Evolutionary conservation across 306 rosid genomes (phyloP), one percentile per base, ranked within the genome.

Genomic region (Gastrolobium villosum): DNA sequence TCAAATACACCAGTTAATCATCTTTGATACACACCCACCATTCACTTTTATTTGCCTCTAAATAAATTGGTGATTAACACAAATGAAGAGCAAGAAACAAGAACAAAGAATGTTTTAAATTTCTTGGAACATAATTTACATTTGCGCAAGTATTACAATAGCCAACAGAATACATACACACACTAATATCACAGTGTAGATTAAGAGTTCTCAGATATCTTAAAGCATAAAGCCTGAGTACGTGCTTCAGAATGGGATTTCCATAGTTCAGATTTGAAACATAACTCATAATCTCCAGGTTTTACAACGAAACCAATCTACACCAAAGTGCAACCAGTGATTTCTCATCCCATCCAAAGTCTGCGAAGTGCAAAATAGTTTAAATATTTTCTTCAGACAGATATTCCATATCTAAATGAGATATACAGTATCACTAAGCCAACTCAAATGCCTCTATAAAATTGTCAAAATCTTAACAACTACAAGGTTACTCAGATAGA

Each of bases 201-300:
- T 32, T 40, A 13, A 43, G 31, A 55, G 56, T 32, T 55, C 57
- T 77, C 48, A 77, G 68, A 71, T 39, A 53, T 65, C 7, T 14
- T 67, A 7, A 44, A 26, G 55, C 26, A 43, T 66, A 28, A 28
- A 20, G 37, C 36, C 1, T 26, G 3, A 60, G 39, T 13, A 6
- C 39, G 49, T 6, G 31, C 20, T 63, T 37, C 68, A 63, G 10
- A 64, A 1, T 36, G 28, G 14, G 15, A 39, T 76, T 62, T 61
- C 45, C 41, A 20, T 39, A 44, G 0, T 37, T 65, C 6, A 45
- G 5, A 60, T 31, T 34, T 64, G 39, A 66, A 76, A 40, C n/a
- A 35, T 2, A 75, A 61, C 10, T n/a, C 9, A 39, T 1, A 64
- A 36, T 26, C 36, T 39, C 65, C 62, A 65, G 65, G 7, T 14